Base-by-base conservation (phyloP, 345 rosid genomes). In the Heritiera littoralis region DNA sequence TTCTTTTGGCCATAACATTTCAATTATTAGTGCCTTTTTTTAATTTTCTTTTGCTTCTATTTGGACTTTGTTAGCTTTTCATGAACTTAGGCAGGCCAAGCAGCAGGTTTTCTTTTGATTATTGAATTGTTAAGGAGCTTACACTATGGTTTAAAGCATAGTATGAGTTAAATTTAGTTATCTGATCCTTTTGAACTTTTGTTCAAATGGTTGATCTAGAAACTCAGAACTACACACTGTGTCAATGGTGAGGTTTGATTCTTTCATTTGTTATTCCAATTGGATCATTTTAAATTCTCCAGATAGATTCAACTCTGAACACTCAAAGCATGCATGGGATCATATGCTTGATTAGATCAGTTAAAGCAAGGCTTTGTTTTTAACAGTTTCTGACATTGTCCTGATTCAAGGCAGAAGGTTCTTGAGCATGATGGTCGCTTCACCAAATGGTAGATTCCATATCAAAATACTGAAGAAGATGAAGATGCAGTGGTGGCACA, bases 31-130 rank as follows among this genome's bases (percentile, higher is more conserved):
- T 55, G 60, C 23, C 60, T 35, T 35, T 35, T 55, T 55, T 17
- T 55, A 6, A n/a, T 17, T 55, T 17, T 17, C 8, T 55, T 55
- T 18, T 17, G 9, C 20, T 35, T 67, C 32, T 45, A 3, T 67
- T 67, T 67, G 28, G 20, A 12, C 20, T 43, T 14, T 17, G n/a
- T 40, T 40, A 5, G 23, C 48, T 40, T 66, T 20, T 10, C 52
- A 67, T 80, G 7, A 75, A 66, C 49, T 83, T 38, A 35, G n/a
- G 30, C 43, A 40, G 43, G 43, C 43, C 43, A 40, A 40, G 43
- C 43, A 40, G 43, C 3, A 40, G 43, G 43, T 40, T 40, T 40
- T 40, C 6, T 10, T 12, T 58, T 58, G 9, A 9, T 20, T 4
- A 9, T n/a, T 40, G 43, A 51, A 51, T 51, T 51, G 17, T 51